Percentiles rank a stretch among this genome's conserved stretches.
Conservation (phyloP, 306 rosid species). For the Cucurbita pepo region DNA sequence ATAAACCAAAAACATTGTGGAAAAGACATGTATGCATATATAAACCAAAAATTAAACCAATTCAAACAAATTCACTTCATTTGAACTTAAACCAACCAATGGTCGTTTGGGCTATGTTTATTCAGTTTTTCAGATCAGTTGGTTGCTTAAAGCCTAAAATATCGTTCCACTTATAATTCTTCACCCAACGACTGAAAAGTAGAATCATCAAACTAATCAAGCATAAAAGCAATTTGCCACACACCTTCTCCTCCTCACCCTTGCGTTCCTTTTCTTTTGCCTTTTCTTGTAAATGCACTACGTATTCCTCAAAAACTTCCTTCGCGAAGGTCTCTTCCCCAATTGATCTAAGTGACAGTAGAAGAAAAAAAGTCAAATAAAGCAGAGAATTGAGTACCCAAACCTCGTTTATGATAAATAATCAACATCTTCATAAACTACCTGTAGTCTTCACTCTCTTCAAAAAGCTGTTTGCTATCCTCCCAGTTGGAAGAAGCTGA, state of each 20-base stretch:
- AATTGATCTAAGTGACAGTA: conserved; percentile 35
- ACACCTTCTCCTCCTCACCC: conserved; percentile 96
- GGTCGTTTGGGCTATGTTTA: background rate
- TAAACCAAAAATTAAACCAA: background rate
- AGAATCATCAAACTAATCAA: background rate
- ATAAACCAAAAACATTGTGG: background rate
- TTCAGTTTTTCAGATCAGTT: background rate
- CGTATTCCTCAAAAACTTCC: conserved; percentile 73
- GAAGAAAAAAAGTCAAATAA: background rate
- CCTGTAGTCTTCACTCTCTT: conserved; percentile 90
- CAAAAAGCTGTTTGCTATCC: conserved; percentile 67
- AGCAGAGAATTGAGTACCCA: background rate
- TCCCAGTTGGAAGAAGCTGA: conserved; percentile 70
- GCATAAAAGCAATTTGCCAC: background rate
- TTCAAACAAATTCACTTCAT: background rate
- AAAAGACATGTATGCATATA: background rate
- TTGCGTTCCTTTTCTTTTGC: conserved; percentile 92
- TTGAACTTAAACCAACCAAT: background rate
- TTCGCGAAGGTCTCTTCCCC: conserved; percentile 51
- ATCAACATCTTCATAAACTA: conserved; percentile 5
- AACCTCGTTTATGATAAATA: background rate
- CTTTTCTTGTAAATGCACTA: conserved; percentile 53
- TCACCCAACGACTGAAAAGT: background rate
- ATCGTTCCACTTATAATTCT: background rate
- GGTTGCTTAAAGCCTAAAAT: background rate